phyloP scores from a whole-genome alignment of 352 stramenopile species.

The Phytopythium mirpurense region DNA sequence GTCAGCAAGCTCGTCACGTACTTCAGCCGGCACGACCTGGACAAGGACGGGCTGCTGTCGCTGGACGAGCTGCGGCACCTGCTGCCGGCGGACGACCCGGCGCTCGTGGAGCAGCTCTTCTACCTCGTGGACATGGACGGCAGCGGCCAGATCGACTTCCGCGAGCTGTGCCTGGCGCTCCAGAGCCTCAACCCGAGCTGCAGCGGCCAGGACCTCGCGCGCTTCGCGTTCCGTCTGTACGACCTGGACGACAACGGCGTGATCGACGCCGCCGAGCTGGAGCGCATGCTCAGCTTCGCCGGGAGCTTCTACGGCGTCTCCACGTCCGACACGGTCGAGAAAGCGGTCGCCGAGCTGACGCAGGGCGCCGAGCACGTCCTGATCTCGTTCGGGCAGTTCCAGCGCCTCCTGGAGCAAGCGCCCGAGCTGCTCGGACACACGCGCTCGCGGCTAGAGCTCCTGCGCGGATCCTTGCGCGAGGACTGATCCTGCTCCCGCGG shows the following conservation, averaged over 20 bases:
- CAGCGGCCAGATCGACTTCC: slow-evolving; percentile 67
- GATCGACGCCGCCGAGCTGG: slow-evolving; percentile 42
- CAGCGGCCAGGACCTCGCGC: slow-evolving; percentile 32
- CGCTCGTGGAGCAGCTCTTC: slow-evolving; percentile 53
- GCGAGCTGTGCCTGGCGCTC: slow-evolving; percentile 62
- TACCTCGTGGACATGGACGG: slow-evolving; percentile 51
- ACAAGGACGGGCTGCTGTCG: slow-evolving; percentile 63
- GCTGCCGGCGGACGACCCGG: slow-evolving; percentile 39
- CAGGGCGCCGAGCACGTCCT: slow-evolving; percentile 8
- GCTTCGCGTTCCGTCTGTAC: slow-evolving; percentile 62
- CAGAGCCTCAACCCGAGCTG: slow-evolving; percentile 36
- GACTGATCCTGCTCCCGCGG: not conserved
- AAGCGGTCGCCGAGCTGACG: slow-evolving; percentile 17
- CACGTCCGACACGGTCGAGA: slow-evolving; percentile 13
- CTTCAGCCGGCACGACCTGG: slow-evolving; percentile 45
- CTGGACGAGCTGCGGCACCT: slow-evolving; percentile 51
- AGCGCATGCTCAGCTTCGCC: slow-evolving; percentile 44
- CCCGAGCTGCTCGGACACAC: slow-evolving; percentile 44
- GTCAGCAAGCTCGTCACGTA: slow-evolving; percentile 50
- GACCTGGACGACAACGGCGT: slow-evolving; percentile 53
- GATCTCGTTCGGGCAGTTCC: slow-evolving; percentile 41
- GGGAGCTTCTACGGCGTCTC: slow-evolving; percentile 40
- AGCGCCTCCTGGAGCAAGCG: slow-evolving; percentile 26
- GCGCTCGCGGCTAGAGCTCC: slow-evolving; percentile 41
- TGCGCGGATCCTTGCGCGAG: slow-evolving; percentile 44